These are phyloP conservation scores for Calophaca sinica DNA, from an alignment of 306 rosid species.

Conservation along the genomic window DNA sequence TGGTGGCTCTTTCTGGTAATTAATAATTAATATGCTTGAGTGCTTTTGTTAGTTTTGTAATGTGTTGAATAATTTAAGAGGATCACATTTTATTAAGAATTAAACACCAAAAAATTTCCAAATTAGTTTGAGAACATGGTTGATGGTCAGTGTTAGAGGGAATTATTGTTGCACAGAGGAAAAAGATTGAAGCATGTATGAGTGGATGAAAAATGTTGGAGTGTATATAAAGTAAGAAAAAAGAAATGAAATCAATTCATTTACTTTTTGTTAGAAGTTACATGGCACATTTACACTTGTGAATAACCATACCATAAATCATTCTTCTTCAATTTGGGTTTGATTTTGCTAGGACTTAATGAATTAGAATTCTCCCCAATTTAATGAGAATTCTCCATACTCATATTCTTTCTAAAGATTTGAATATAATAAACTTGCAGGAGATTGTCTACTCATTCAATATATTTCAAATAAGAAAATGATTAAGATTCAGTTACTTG, in stretches of 20 bases:
- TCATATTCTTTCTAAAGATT: no score
- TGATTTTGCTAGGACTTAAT: no score
- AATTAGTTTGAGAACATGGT: neutral
- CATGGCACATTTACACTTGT: neutral
- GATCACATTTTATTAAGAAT: neutral
- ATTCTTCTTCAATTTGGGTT: neutral
- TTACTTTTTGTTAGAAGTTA: neutral
- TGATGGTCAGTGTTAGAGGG: neutral
- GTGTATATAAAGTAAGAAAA: neutral
- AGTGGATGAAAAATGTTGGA: neutral
- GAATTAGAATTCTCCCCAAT: no score
- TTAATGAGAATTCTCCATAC: no score
- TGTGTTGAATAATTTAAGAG: neutral
- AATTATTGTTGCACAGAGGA: neutral
- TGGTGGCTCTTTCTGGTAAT: conserved; percentile 90
- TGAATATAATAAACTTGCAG: no score
- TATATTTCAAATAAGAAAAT: no score
- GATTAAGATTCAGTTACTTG: no score
- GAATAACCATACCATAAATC: neutral
- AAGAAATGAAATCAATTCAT: neutral
- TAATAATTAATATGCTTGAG: neutral
- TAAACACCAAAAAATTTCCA: neutral
- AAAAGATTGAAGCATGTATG: neutral
- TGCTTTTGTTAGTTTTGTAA: neutral
- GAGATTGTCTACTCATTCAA: no score